A percentile compares a stretch with the other conserved stretches of the same genome.
Evolutionary conservation across 2,329 filamentous ascomycete species (phyloP).

Genomic region (Cercospora brassicicola): DNA sequence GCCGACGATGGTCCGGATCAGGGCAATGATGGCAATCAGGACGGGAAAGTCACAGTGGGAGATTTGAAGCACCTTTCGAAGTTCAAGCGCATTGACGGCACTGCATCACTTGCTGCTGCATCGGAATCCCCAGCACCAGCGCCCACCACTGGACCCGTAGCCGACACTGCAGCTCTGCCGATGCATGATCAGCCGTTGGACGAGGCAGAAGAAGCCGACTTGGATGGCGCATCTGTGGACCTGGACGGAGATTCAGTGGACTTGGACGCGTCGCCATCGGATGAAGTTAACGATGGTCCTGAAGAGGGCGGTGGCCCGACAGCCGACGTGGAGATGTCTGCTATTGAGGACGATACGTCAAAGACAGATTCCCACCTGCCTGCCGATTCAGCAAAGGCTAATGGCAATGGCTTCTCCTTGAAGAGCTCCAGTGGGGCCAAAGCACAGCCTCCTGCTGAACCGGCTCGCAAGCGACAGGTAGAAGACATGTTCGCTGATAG

Average conservation of each 20-base stretch:
- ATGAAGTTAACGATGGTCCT: slow-evolving; percentile 35
- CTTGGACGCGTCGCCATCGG: slow-evolving; percentile 49
- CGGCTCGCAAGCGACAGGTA: slow-evolving; percentile 67
- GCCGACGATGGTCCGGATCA: slow-evolving; percentile 56
- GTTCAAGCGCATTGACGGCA: slow-evolving; percentile 57
- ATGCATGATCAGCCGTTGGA: slow-evolving; percentile 42
- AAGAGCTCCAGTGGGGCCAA: slow-evolving; percentile 29
- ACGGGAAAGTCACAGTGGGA: slow-evolving; percentile 38
- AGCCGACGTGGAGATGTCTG: not conserved
- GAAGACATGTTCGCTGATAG: slow-evolving; percentile 87
- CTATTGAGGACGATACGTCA: not conserved
- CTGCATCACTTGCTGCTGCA: slow-evolving; percentile 34
- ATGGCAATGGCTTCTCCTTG: slow-evolving; percentile 30
- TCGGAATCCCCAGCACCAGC: slow-evolving; percentile 19
- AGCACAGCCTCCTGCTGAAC: slow-evolving; percentile 19
- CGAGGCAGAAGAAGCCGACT: slow-evolving; percentile 44
- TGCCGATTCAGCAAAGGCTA: not conserved
- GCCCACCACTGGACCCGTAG: not conserved
- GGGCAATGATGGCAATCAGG: slow-evolving; percentile 43
- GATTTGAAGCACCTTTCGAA: slow-evolving; percentile 36
- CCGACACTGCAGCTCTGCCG: not conserved
- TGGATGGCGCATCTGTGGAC: slow-evolving; percentile 34
- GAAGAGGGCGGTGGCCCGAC: slow-evolving; percentile 34
- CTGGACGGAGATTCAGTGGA: slow-evolving; percentile 36
- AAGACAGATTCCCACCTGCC: not conserved